Conservation (phyloP, 352 stramenopile genomes). For the Pythium aristosporum region DNA sequence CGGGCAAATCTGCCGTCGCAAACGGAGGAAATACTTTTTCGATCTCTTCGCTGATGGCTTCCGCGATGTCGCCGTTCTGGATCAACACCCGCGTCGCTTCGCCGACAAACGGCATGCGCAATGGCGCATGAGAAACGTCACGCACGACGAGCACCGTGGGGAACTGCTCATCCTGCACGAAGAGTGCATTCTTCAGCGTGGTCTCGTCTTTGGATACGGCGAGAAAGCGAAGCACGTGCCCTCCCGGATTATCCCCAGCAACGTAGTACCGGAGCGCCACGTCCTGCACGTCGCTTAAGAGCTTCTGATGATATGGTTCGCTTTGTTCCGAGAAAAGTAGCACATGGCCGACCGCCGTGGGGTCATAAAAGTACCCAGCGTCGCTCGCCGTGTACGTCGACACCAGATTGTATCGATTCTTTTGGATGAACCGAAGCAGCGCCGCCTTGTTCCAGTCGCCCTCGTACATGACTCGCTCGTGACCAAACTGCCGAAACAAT, state of each 20-base stretch:
- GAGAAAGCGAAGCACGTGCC: slow-evolving; percentile 33
- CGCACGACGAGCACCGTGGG: slow-evolving; percentile 31
- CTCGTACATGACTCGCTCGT: slow-evolving; percentile 18
- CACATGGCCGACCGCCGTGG: slow-evolving; percentile 28
- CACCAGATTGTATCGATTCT: slow-evolving; percentile 36
- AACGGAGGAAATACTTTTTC: slow-evolving; percentile 10
- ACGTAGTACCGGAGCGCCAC: slow-evolving; percentile 26
- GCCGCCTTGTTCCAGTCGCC: slow-evolving; percentile 30
- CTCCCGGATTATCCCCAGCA: slow-evolving; percentile 2
- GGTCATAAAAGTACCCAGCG: slow-evolving; percentile 35
- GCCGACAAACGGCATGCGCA: slow-evolving; percentile 17
- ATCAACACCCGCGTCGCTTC: slow-evolving; percentile 15
- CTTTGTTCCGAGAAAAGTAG: slow-evolving; percentile 36
- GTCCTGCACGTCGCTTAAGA: slow-evolving; percentile 14
- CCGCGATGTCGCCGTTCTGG: background rate
- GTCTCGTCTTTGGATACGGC: slow-evolving; percentile 26
- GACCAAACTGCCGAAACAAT: slow-evolving; percentile 35
- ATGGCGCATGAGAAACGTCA: slow-evolving; percentile 21
- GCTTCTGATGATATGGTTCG: slow-evolving; percentile 17
- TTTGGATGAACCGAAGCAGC: slow-evolving; percentile 30
- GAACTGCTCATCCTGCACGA: slow-evolving; percentile 29
- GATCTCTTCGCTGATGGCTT: slow-evolving; percentile 1
- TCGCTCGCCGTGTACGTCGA: slow-evolving; percentile 29
- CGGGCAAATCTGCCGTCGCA: slow-evolving; percentile 2
- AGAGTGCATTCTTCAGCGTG: slow-evolving; percentile 29